These are phyloP conservation scores for Colletotrichum lupini DNA, from an alignment of 2,329 filamentous ascomycete genomes.

Conservation along the genomic window DNA sequence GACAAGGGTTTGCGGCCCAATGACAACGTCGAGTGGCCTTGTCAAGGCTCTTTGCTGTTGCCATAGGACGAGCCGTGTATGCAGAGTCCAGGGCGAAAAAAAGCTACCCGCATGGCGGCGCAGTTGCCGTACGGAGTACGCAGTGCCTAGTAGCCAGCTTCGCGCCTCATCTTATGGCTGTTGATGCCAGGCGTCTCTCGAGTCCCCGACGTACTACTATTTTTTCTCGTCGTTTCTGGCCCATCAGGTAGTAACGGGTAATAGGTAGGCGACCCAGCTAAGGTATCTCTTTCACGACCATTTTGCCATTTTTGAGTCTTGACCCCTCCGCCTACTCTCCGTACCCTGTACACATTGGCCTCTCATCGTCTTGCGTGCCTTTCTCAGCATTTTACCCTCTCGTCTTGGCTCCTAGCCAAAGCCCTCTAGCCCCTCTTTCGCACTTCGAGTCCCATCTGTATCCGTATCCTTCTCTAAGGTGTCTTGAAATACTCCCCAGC, in stretches of 20 bases:
- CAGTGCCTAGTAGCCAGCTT: constrained; percentile 40
- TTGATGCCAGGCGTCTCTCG: constrained; percentile 7
- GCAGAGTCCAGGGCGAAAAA: constrained; percentile 43
- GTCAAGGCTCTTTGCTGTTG: constrained; percentile 32
- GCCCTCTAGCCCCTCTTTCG: neutral
- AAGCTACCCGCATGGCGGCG: constrained; percentile 55
- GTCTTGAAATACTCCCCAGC: constrained; percentile 16
- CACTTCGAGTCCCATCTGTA: constrained; percentile 10
- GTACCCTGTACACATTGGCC: constrained; percentile 13
- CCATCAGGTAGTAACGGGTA: neutral
- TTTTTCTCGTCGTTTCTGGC: neutral
- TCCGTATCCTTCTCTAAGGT: neutral
- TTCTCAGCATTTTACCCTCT: constrained; percentile 9
- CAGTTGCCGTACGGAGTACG: constrained; percentile 45
- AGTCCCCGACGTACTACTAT: neutral
- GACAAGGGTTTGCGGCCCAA: constrained; percentile 49
- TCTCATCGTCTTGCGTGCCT: constrained; percentile 14
- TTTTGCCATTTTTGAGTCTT: neutral
- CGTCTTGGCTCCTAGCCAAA: neutral
- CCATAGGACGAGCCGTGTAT: constrained; percentile 46
- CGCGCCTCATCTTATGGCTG: constrained; percentile 30
- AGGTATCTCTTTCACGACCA: neutral
- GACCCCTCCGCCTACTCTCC: constrained; percentile 10
- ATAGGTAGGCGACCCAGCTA: neutral
- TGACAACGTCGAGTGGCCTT: constrained; percentile 39